Evolutionary conservation across 768 basidiomycete species (phyloP).

Genomic region (Amanita jacksonii): DNA sequence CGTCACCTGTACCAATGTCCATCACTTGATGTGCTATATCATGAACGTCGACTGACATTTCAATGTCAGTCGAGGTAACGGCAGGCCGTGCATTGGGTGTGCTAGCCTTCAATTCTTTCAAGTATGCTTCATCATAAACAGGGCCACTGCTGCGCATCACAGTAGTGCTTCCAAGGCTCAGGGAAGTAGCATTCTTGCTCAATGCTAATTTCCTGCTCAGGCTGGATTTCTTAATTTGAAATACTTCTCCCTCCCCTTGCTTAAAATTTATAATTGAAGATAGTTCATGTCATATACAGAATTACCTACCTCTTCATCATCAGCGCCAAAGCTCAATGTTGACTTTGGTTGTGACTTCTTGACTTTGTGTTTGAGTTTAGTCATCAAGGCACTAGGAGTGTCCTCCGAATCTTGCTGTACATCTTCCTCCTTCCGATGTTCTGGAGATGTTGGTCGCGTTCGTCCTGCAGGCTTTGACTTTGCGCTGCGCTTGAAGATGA

Average conservation of each 20-base stretch:
- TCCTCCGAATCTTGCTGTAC: slow-evolving; percentile 28
- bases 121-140: slow-evolving; percentile 61
- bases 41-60: slow-evolving; percentile 36
- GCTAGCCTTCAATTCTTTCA: slow-evolving; percentile 71
- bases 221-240: slow-evolving; percentile 75
- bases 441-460: slow-evolving; percentile 33
- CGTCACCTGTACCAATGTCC: slow-evolving; percentile 21
- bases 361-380: slow-evolving; percentile 62
- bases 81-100: slow-evolving; percentile 47
- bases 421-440: slow-evolving; percentile 17
- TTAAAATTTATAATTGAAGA: slow-evolving; percentile 25
- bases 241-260: slow-evolving; percentile 53
- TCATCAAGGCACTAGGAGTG: slow-evolving; percentile 50
- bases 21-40: slow-evolving; percentile 21
- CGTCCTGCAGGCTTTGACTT: slow-evolving; percentile 33
- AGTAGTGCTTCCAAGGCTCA: slow-evolving; percentile 45
- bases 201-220: slow-evolving; percentile 59
- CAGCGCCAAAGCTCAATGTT: slow-evolving; percentile 69
- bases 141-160: slow-evolving; percentile 47
- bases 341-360: slow-evolving; percentile 61
- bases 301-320: slow-evolving; percentile 47
- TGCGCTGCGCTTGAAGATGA: slow-evolving; percentile 43
- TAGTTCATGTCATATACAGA: slow-evolving; percentile 9
- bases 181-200: slow-evolving; percentile 42
- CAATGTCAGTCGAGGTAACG: slow-evolving; percentile 19